Evolutionary conservation across 164 flowering plant species (phyloP), one percentile per base, ranked within the genome.

Genomic region (Houttuynia cordata): DNA sequence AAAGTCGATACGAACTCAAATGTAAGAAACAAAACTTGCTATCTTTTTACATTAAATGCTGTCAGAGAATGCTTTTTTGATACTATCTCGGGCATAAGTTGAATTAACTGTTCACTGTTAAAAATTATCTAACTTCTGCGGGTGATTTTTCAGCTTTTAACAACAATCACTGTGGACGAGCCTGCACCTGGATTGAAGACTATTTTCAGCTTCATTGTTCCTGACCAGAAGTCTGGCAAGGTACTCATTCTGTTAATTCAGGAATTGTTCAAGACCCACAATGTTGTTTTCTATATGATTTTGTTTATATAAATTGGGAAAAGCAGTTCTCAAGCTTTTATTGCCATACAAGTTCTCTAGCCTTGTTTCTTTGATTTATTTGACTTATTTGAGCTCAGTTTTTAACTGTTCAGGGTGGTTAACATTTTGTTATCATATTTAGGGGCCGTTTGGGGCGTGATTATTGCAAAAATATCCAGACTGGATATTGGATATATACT

Each of bases 1-100:
- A 94, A 94, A 87, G 93, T 94, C 39, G 97, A 88, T 65, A 86
- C 96, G 4, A 76, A 71, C 68, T 91, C 96, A 24, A 88, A 84
- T 67, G 99, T 91, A 74, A 76, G 83, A 59, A n/a, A 30, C 24
- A 21, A 17, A n/a, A 37, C 22, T 57, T 37, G 39, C 19, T 34
- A 17, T 45, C 12, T 45, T 45, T 14, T 12, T 12, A 12, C 12
- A 14, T 45, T 23, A 53, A 53, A 18, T 53, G 22, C n/a, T 52
- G n/a, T 14, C 8, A 52, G 55, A 19, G 23, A 22, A n/a, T 5
- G 0, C 0, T 58, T 30, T 30, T 30, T 30, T 2, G 2, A 30
- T 30, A 2, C 37, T 30, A 6, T 2, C 2, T 30, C 37, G 2
- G 37, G 6, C 37, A 30, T n/a, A n/a, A n/a, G n/a, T n/a, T n/a